Conservation (phyloP, 164 flowering plant species). For the Piper longum region DNA sequence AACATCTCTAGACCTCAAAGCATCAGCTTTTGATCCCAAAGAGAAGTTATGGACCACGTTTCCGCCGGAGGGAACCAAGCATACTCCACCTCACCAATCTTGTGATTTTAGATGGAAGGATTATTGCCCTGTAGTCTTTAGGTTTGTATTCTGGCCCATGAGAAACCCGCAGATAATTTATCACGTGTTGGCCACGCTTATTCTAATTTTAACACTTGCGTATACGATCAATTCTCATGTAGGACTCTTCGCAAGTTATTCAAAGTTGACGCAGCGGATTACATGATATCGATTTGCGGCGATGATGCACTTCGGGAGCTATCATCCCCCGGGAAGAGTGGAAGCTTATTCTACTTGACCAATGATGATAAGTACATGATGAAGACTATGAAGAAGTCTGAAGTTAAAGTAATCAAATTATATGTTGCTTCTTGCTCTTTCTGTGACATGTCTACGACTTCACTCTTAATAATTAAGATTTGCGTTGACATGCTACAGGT, state of each 20-base stretch:
- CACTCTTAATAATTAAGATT: neutral
- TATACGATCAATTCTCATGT: slow-evolving; percentile 6
- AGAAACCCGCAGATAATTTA: neutral
- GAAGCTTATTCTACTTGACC: slow-evolving; percentile 84
- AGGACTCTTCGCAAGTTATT: slow-evolving; percentile 84
- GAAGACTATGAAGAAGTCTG: slow-evolving; percentile 79
- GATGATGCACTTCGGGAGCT: slow-evolving; percentile 91
- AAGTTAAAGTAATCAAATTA: slow-evolving; percentile 46
- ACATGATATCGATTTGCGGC: slow-evolving; percentile 93
- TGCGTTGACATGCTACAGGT: slow-evolving; percentile 28
- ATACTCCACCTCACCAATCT: slow-evolving; percentile 81
- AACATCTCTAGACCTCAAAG: slow-evolving; percentile 46
- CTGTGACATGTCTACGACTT: neutral
- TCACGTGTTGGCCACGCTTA: neutral
- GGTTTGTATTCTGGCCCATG: slow-evolving; percentile 21
- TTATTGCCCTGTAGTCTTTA: slow-evolving; percentile 80
- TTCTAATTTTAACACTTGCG: neutral
- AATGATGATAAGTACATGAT: slow-evolving; percentile 81
- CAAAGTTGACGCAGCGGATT: slow-evolving; percentile 88
- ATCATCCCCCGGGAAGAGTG: slow-evolving; percentile 97
- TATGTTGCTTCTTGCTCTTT: neutral
- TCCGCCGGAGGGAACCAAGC: slow-evolving; percentile 71
- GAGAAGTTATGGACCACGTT: slow-evolving; percentile 80
- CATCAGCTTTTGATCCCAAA: slow-evolving; percentile 77
- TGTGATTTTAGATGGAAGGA: slow-evolving; percentile 83